A percentile compares a stretch with the other conserved stretches of the same genome.
These are phyloP conservation scores for Torrubiella hemipterigena DNA, from an alignment of 2,329 filamentous ascomycete genomes.

Conservation along the genomic window DNA sequence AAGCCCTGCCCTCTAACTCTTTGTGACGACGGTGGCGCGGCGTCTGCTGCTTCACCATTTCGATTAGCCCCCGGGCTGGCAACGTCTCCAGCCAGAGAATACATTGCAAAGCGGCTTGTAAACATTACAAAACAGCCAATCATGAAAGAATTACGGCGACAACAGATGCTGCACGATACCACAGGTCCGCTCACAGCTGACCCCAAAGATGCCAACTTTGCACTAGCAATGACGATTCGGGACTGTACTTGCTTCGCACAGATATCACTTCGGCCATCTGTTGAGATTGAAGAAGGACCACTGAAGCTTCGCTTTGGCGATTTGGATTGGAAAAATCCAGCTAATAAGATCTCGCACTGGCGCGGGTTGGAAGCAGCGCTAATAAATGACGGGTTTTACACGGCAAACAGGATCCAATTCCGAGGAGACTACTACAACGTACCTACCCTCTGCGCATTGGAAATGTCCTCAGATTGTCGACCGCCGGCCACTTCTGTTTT, in stretches of 20 bases:
- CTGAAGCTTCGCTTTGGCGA: slow-evolving; percentile 57
- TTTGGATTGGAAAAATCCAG: slow-evolving; percentile 62
- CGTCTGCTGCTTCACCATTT: slow-evolving; percentile 29
- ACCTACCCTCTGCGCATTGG: slow-evolving; percentile 22
- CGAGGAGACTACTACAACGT: slow-evolving; percentile 19
- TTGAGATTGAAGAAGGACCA: slow-evolving; percentile 18
- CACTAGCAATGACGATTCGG: slow-evolving; percentile 66
- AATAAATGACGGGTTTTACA: slow-evolving; percentile 59
- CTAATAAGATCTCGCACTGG: slow-evolving; percentile 60
- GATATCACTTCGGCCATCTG: slow-evolving; percentile 24
- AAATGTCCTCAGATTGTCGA: no score
- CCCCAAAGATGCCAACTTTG: slow-evolving; percentile 34
- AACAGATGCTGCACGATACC: slow-evolving; percentile 30
- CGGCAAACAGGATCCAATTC: slow-evolving; percentile 24
- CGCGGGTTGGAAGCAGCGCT: slow-evolving; percentile 47
- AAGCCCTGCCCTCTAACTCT: slow-evolving; percentile 56
- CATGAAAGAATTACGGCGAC: slow-evolving; percentile 19
- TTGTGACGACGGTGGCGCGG: slow-evolving; percentile 34
- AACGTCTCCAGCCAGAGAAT: slow-evolving; percentile 17
- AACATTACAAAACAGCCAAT: slow-evolving; percentile 17
- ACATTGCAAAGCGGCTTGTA: slow-evolving; percentile 13
- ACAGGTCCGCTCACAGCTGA: slow-evolving; percentile 29
- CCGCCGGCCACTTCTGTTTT: no score
- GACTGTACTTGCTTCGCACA: slow-evolving; percentile 68
- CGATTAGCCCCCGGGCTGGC: slow-evolving; percentile 22